phyloP scores from a whole-genome alignment of 1,284 basidiomycete species.

The Rhodotorula sp. region DNA sequence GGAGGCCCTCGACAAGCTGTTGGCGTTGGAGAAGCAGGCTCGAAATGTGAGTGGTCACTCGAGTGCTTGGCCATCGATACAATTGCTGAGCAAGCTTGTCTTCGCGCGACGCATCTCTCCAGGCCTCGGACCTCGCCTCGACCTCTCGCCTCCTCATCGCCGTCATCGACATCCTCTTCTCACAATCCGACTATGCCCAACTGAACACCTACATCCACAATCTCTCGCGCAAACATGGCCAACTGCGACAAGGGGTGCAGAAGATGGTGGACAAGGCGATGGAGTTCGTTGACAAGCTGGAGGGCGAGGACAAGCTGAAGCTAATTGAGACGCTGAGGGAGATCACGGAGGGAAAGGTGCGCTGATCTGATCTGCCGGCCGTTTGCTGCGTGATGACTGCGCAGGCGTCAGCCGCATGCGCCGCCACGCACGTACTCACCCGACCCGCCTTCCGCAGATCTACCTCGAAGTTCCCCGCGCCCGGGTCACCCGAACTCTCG shows the following conservation, averaged over 20 bases:
- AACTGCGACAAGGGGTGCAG: slow-evolving; percentile 85
- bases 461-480: slow-evolving; percentile 97
- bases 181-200: slow-evolving; percentile 53
- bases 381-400: no score
- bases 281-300: slow-evolving; percentile 72
- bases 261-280: slow-evolving; percentile 84
- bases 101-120: no score
- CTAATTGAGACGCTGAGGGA: slow-evolving; percentile 81
- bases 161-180: slow-evolving; percentile 58
- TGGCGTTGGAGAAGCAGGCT: slow-evolving; percentile 89
- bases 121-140: slow-evolving; percentile 90
- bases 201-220: slow-evolving; percentile 71
- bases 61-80: background rate
- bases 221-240: slow-evolving; percentile 95
- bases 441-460: no score
- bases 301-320: slow-evolving; percentile 75
- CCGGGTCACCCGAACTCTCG: slow-evolving; percentile 79
- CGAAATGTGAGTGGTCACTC: slow-evolving; percentile 69
- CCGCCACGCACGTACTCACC: background rate
- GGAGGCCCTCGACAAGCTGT: slow-evolving; percentile 84
- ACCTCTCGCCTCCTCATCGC: slow-evolving; percentile 81
- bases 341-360: slow-evolving; percentile 93
- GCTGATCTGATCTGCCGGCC: slow-evolving; percentile 40
- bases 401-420: no score
- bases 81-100: background rate